Base-by-base conservation (phyloP, 164 flowering plant species). In the Saururus chinensis region DNA sequence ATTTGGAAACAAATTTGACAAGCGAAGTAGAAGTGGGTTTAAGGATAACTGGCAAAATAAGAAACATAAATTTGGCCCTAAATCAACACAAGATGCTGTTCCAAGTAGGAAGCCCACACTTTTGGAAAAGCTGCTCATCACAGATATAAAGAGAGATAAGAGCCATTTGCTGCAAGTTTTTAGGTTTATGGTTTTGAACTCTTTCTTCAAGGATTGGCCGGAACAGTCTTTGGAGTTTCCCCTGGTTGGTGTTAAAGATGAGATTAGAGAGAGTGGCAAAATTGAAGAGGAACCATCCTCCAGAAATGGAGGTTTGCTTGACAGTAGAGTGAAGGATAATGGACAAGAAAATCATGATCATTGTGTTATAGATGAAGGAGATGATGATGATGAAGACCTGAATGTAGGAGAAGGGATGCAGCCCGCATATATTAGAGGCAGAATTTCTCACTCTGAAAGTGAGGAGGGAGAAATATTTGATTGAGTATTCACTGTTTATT, bases 381-480 rank as follows among this genome's bases (percentile, higher is more conserved):
- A 19, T 10, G 51, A 51, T 53, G 13, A 45, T 49, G 64, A 37
- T 17, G 40, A 56, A 61, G 62, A 58, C 58, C 58, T 10, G n/a
- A 63, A 37, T 53, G 61, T 23, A 16, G 22, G 48, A 59, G 60
- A 55, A 61, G 62, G 7, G n/a, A 59, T 20, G 4, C 48, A 66
- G 40, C 55, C 42, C 56, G 48, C 58, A 26, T 4, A 10, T 51
- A 37, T 20, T 30, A 49, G 17, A 24, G 68, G 63, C 42, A 52
- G 45, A 48, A 59, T 42, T 26, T 63, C 51, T 19, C 37, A 21
- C 49, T 53, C 63, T 1, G 81, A 70, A n/a, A 75, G 62, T 37
- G 92, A 87, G 64, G 89, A 84, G 63, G 86, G 89, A 51, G 89
- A 87, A 73, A 83, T 87, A 19, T 63, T 76, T 25, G 85, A 80